A percentile compares a stretch with the other conserved stretches of the same genome.
phyloP scores from a whole-genome alignment of 495 filamentous ascomycete species.

The Neurospora africana region DNA sequence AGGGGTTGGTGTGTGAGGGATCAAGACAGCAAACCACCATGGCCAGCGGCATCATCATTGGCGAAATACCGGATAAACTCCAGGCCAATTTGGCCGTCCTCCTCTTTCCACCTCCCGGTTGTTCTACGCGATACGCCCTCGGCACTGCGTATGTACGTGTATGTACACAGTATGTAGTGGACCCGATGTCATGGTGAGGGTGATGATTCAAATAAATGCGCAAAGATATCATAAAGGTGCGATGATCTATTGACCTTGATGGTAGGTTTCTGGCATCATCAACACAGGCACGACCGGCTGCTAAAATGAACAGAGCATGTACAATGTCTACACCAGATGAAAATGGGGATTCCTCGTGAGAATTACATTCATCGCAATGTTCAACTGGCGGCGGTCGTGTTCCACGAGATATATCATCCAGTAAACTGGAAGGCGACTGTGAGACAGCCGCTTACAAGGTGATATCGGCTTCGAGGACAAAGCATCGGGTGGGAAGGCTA shows the following conservation, averaged over 20 bases:
- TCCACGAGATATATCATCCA: background rate
- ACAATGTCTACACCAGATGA: background rate
- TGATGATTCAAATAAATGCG: background rate
- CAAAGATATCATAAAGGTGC: background rate
- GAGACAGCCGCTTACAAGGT: background rate
- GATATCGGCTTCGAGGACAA: background rate
- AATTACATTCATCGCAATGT: background rate
- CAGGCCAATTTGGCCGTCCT: conserved; percentile 4
- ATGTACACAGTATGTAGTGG: background rate
- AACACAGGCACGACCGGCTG: background rate
- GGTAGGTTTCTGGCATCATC: background rate
- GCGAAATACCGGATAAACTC: conserved; percentile 14
- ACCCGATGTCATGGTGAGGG: background rate
- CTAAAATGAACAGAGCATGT: background rate
- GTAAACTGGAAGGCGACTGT: background rate
- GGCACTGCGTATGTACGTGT: background rate
- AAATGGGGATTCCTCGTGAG: background rate
- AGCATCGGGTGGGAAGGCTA: background rate
- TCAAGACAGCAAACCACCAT: background rate
- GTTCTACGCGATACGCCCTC: conserved; percentile 8
- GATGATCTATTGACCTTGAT: background rate
- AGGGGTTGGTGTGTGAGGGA: background rate
- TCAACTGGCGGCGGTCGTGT: background rate
- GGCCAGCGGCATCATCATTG: conserved; percentile 3
- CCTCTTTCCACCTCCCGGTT: background rate